phyloP scores from a whole-genome alignment of 2,329 filamentous ascomycete genomes.

The Xylaria polymorpha region DNA sequence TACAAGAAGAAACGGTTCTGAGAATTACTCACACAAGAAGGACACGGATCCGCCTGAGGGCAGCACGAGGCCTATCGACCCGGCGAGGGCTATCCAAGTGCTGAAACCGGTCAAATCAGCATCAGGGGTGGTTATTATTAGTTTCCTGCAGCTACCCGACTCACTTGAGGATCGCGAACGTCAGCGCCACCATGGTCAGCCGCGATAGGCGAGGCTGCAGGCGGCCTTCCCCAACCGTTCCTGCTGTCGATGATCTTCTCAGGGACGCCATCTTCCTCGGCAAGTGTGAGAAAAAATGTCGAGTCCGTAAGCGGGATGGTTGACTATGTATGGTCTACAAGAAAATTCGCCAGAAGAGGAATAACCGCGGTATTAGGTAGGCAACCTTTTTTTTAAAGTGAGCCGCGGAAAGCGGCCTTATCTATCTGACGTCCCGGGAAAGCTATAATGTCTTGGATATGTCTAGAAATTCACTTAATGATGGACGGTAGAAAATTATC shows the following conservation, averaged over 20 bases:
- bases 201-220: constrained; percentile 54
- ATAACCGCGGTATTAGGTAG: neutral
- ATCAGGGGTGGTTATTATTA: neutral
- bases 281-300: neutral
- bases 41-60: constrained; percentile 57
- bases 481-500: neutral
- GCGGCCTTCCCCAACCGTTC: constrained; percentile 46
- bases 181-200: constrained; percentile 57
- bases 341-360: constrained; percentile 8
- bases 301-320: neutral
- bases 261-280: constrained; percentile 29
- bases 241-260: constrained; percentile 27
- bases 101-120: constrained; percentile 37
- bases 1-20: no score
- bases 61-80: constrained; percentile 56
- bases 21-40: constrained; percentile 48
- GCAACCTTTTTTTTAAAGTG: constrained; percentile 2
- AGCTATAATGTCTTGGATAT: constrained; percentile 1
- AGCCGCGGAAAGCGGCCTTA: constrained; percentile 11
- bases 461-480: neutral
- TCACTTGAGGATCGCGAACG: constrained; percentile 58
- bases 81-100: constrained; percentile 56
- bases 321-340: neutral
- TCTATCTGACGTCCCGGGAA: neutral
- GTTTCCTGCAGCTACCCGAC: constrained; percentile 14